Base-by-base conservation (phyloP, 2,329 filamentous ascomycete species). In the Pseudogymnoascus sp. region DNA sequence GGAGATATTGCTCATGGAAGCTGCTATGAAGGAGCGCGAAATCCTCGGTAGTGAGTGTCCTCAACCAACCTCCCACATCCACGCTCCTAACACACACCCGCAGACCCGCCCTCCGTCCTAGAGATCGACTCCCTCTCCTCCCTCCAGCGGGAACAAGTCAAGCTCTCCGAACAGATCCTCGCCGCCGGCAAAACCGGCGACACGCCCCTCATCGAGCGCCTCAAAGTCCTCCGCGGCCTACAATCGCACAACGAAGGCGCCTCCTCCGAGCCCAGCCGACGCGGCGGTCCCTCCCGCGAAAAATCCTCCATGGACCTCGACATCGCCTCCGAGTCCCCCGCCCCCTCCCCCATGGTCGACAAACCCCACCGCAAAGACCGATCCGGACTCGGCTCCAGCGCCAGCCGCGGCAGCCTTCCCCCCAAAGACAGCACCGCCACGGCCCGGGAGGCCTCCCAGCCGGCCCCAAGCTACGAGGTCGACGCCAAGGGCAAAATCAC, bases 401-500 rank as follows among this genome's bases (percentile, higher is more conserved):
- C 8, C 2, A 72, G 71, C 61, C 66, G 55, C 37, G 5, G 14
- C 31, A 39, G 31, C 19, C 16, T 69, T 43, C 72, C 72, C 2
- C 71, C 72, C 1, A 67, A 69, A 33, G 66, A 65, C n/a, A 43
- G 61, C 8, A 43, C 62, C 10, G 58, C 62, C 7, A 38, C 64
- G 8, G 67, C n/a, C n/a, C 23, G 23, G 61, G 61, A 55, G 6
- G 7, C 11, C 11, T 6, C 14, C 11, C 33, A 14, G 49, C 19
- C 4, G 4, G n/a, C 16, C 10, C 58, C 60, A 63, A 65, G 60
- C 21, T 37, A 26, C 21, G 60, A 61, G 49, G 65, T 45, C 21
- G 64, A 63, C 3, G 64, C 63, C 16, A 71, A 68, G 41, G 67
- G 81, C 63, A 85, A 84, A 70, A 77, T 86, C 29, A 76, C 79